These are phyloP conservation scores for Tolypocladium nubicola DNA, from an alignment of 2,329 filamentous ascomycete genomes.

Conservation along the genomic window DNA sequence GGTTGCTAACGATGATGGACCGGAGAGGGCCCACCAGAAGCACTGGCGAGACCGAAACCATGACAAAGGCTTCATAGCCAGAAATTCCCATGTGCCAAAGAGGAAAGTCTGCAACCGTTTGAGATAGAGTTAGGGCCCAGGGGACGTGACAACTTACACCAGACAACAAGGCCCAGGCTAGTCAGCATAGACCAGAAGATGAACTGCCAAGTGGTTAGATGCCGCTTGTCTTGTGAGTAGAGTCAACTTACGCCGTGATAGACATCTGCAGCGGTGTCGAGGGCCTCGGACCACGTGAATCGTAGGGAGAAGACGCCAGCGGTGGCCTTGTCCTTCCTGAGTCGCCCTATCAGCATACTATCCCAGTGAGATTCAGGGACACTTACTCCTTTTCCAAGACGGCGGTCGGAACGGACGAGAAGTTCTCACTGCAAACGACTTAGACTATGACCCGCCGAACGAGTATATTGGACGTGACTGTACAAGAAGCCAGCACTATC, in stretches of 20 bases:
- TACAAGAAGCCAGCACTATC: conserved; percentile 45
- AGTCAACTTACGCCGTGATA: conserved; percentile 68
- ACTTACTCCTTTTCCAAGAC: conserved; percentile 66
- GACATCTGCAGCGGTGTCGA: conserved; percentile 78
- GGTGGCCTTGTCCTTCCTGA: conserved; percentile 65
- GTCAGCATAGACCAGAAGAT: conserved; percentile 95
- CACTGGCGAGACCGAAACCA: conserved; percentile 73
- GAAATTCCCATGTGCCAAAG: conserved; percentile 99
- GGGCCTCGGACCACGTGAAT: conserved; percentile 62
- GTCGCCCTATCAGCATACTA: conserved; percentile 10
- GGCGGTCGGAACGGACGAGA: conserved; percentile 34
- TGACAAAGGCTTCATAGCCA: conserved; percentile 83
- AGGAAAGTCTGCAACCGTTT: conserved; percentile 60
- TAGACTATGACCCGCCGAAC: conserved; percentile 25
- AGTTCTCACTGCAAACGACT: conserved; percentile 34
- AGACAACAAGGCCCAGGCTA: conserved; percentile 77
- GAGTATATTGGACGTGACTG: conserved; percentile 20
- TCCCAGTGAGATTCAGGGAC: not conserved
- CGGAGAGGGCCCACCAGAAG: conserved; percentile 65
- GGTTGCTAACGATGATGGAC: conserved; percentile 55
- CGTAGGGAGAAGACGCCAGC: conserved; percentile 57
- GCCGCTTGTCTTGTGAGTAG: not conserved
- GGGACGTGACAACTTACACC: conserved; percentile 56
- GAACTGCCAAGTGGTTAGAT: conserved; percentile 44
- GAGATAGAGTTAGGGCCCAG: conserved; percentile 2